These are phyloP conservation scores for Raddia distichophylla DNA, from an alignment of 176 grass and related monocot species.

Conservation along the genomic window DNA sequence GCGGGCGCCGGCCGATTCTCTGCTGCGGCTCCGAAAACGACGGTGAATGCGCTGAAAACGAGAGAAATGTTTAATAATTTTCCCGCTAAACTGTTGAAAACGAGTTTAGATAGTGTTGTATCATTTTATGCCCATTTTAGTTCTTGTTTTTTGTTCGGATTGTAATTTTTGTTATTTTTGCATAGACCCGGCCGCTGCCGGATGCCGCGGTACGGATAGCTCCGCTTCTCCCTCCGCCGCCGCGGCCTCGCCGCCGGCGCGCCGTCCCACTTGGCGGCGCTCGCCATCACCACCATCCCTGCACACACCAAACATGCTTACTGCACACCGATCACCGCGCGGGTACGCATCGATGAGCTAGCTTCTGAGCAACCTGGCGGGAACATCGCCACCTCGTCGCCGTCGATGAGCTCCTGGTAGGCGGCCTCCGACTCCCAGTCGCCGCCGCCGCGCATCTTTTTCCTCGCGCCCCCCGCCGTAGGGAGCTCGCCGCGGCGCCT, in stretches of 20 bases:
- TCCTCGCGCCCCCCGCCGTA: not conserved
- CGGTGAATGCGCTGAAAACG: no score
- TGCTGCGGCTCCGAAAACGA: no score
- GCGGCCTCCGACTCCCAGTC: slow-evolving; percentile 14
- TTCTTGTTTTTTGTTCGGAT: no score
- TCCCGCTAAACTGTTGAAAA: no score
- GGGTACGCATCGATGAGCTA: not conserved
- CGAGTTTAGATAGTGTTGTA: no score
- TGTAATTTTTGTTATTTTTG: no score
- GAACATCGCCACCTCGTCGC: not conserved
- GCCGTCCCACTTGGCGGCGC: not conserved
- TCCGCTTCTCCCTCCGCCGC: slow-evolving; percentile 4
- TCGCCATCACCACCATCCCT: not conserved
- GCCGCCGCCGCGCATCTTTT: not conserved
- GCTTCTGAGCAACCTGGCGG: not conserved
- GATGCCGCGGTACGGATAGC: slow-evolving; percentile 37
- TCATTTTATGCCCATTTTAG: no score
- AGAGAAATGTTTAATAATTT: no score
- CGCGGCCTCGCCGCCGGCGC: not conserved
- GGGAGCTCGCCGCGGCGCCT: not conserved
- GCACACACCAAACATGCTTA: not conserved
- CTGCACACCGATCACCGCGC: no score
- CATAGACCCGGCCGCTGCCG: slow-evolving; percentile 30
- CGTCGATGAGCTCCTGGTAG: slow-evolving; percentile 7
- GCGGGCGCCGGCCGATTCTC: no score